Evolutionary conservation across 805 yeast species (phyloP).

Genomic region (Myxozyma kluyveri): DNA sequence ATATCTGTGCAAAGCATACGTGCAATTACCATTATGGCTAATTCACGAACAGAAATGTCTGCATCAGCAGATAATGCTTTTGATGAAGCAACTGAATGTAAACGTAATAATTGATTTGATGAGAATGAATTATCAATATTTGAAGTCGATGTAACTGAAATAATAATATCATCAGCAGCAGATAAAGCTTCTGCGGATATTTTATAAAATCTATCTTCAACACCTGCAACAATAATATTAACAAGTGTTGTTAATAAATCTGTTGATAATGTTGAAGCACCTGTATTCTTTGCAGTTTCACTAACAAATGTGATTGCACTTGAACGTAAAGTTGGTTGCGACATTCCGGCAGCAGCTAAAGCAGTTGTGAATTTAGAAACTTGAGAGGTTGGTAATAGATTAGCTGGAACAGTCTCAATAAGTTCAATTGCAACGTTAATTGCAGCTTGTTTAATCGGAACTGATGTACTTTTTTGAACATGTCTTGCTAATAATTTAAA

Average conservation of each 20-base stretch:
- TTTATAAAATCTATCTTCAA: slow-evolving; percentile 40
- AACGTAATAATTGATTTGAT: slow-evolving; percentile 18
- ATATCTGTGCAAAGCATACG: slow-evolving; percentile 31
- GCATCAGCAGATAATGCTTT: slow-evolving; percentile 40
- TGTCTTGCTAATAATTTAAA: slow-evolving; percentile 23
- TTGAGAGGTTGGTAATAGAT: slow-evolving; percentile 7
- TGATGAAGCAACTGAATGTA: slow-evolving; percentile 37
- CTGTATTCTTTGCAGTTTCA: background rate
- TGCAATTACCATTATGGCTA: slow-evolving; percentile 40
- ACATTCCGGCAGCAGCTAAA: slow-evolving; percentile 12
- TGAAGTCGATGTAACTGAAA: slow-evolving; percentile 1
- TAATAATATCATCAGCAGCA: slow-evolving; percentile 34
- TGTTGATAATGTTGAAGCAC: slow-evolving; percentile 6
- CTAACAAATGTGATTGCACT: slow-evolving; percentile 5
- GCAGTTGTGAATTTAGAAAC: slow-evolving; percentile 17
- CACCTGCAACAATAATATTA: slow-evolving; percentile 37
- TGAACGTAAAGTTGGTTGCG: slow-evolving; percentile 15
- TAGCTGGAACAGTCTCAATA: slow-evolving; percentile 2
- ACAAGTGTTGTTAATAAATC: slow-evolving; percentile 29
- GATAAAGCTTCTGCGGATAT: slow-evolving; percentile 39
- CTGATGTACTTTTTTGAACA: slow-evolving; percentile 17
- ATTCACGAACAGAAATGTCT: slow-evolving; percentile 42
- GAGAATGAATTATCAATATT: slow-evolving; percentile 5
- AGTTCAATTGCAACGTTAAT: slow-evolving; percentile 23
- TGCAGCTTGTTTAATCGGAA: slow-evolving; percentile 24